These are phyloP conservation scores for Xylogone sp. DNA, from an alignment of 2,329 filamentous ascomycete species.

Conservation along the genomic window DNA sequence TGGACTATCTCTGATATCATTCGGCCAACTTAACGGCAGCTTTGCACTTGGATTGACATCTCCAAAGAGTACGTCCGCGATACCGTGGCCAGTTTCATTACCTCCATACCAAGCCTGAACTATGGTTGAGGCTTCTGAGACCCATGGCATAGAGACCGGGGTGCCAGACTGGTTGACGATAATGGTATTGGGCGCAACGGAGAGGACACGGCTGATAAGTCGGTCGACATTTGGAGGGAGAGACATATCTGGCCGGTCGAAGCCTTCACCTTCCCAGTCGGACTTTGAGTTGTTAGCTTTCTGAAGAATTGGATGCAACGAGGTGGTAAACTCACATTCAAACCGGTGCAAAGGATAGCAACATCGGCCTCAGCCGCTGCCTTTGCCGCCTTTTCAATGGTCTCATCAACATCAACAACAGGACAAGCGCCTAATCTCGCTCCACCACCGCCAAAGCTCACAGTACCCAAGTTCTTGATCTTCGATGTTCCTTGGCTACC, in stretches of 20 bases:
- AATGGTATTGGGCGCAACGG: slow-evolving; percentile 53
- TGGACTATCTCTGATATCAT: slow-evolving; percentile 52
- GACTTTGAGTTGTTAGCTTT: slow-evolving; percentile 49
- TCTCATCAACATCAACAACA: slow-evolving; percentile 51
- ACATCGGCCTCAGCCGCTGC: slow-evolving; percentile 67
- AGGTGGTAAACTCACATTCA: slow-evolving; percentile 47
- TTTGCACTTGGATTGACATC: slow-evolving; percentile 59
- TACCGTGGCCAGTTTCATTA: slow-evolving; percentile 61
- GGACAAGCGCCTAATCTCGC: slow-evolving; percentile 60
- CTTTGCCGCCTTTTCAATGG: slow-evolving; percentile 61
- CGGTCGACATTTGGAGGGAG: slow-evolving; percentile 23
- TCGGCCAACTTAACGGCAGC: slow-evolving; percentile 56
- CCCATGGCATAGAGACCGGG: slow-evolving; percentile 53
- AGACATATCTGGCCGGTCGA: slow-evolving; percentile 19
- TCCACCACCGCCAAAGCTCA: slow-evolving; percentile 55
- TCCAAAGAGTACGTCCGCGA: slow-evolving; percentile 61
- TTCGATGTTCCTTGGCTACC: slow-evolving; percentile 55
- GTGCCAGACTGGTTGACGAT: slow-evolving; percentile 61
- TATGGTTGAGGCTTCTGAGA: slow-evolving; percentile 32
- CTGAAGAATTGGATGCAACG: slow-evolving; percentile 1
- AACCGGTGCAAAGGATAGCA: slow-evolving; percentile 71
- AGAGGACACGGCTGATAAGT: slow-evolving; percentile 47
- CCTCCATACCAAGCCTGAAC: slow-evolving; percentile 51
- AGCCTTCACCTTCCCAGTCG: slow-evolving; percentile 33
- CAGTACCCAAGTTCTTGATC: slow-evolving; percentile 41